These are phyloP conservation scores for Amaranthus hypochondriacus DNA, from an alignment of 148 eudicot species.

Conservation along the genomic window DNA sequence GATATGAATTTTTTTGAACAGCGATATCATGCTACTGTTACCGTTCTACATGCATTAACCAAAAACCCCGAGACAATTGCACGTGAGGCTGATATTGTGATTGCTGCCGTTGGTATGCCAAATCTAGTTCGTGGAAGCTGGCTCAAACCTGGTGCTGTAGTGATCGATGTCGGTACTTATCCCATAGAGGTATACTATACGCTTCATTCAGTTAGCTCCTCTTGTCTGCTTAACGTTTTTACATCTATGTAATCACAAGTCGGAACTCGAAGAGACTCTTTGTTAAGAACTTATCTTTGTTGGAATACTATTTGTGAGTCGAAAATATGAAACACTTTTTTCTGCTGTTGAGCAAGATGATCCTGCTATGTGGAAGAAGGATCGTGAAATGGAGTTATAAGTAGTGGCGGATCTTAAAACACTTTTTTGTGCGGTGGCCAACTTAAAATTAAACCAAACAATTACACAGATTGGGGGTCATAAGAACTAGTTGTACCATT, in stretches of 20 bases:
- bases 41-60: conserved; percentile 49
- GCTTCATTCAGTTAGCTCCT: background rate
- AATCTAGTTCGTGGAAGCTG: conserved; percentile 74
- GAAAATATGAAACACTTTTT: too few species aligned
- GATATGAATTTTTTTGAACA: conserved; percentile 26
- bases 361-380: too few species aligned
- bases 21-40: conserved; percentile 86
- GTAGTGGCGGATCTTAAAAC: too few species aligned
- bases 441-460: too few species aligned
- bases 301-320: too few species aligned
- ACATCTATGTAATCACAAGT: background rate
- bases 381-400: too few species aligned
- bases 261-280: background rate
- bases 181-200: conserved; percentile 57
- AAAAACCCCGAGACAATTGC: conserved; percentile 53
- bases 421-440: too few species aligned
- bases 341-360: too few species aligned
- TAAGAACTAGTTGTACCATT: too few species aligned
- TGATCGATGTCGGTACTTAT: conserved; percentile 68
- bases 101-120: conserved; percentile 67
- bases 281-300: too few species aligned
- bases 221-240: background rate
- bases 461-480: too few species aligned
- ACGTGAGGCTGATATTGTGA: conserved; percentile 66
- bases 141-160: conserved; percentile 75